These are phyloP conservation scores for Cryphonectria radicalis DNA, from an alignment of 2,329 filamentous ascomycete genomes.

Conservation along the genomic window DNA sequence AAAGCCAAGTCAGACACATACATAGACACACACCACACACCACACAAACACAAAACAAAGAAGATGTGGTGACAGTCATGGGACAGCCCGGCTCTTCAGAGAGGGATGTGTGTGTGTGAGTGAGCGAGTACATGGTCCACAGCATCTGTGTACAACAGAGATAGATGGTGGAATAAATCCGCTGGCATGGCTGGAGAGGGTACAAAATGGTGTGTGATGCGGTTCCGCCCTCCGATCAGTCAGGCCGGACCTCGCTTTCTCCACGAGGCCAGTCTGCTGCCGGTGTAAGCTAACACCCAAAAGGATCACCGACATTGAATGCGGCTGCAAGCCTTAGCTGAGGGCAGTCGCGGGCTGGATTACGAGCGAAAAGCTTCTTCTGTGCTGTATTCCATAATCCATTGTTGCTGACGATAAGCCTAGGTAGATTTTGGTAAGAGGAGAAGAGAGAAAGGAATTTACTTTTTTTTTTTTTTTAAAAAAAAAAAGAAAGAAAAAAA, in stretches of 20 bases:
- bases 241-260: neutral
- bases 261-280: too few species aligned
- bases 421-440: too few species aligned
- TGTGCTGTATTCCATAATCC: too few species aligned
- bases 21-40: too few species aligned
- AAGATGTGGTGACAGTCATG: neutral
- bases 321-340: slow-evolving; percentile 3
- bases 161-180: neutral
- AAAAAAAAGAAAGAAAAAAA: too few species aligned
- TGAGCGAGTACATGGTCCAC: neutral
- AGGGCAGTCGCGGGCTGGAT: too few species aligned
- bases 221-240: neutral
- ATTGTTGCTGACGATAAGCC: too few species aligned
- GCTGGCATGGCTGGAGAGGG: neutral
- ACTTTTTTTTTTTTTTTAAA: too few species aligned
- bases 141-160: slow-evolving; percentile 6
- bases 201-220: neutral
- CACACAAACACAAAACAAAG: too few species aligned
- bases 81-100: slow-evolving; percentile 9
- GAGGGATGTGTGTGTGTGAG: neutral
- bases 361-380: too few species aligned
- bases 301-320: slow-evolving; percentile 14
- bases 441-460: too few species aligned
- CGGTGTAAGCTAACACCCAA: slow-evolving; percentile 2
- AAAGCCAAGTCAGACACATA: neutral